Percentiles rank a stretch among this genome's conserved stretches.
phyloP scores from a whole-genome alignment of 179 eudicot genomes.

The Dionaea muscipula region DNA sequence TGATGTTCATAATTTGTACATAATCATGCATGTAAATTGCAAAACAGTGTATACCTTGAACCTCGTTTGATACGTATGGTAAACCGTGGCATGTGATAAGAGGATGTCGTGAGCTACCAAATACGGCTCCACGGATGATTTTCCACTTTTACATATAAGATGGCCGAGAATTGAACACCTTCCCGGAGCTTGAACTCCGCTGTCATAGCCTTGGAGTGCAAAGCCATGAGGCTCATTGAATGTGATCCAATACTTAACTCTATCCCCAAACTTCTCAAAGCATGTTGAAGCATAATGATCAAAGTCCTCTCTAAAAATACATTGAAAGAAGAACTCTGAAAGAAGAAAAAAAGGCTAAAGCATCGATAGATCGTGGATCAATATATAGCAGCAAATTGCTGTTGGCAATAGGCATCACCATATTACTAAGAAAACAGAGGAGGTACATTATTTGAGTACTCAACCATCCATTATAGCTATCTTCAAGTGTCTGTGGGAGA shows the following conservation, averaged over 20 bases:
- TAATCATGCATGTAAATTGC: neutral
- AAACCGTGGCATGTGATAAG: conserved; percentile 67
- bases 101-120: conserved; percentile 78
- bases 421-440: neutral
- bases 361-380: too few species aligned
- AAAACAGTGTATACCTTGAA: conserved; percentile 50
- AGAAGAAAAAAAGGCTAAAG: too few species aligned
- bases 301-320: conserved; percentile 52
- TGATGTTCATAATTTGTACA: too few species aligned
- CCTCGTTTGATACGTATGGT: conserved; percentile 41
- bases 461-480: conserved; percentile 69
- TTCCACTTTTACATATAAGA: conserved; percentile 55
- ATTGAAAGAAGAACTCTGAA: too few species aligned
- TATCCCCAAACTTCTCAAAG: conserved; percentile 75
- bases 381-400: too few species aligned
- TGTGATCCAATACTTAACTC: conserved; percentile 92
- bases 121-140: conserved; percentile 71
- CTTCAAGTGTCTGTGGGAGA: conserved; percentile 89
- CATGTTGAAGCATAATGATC: conserved; percentile 65
- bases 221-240: conserved; percentile 86
- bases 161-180: conserved; percentile 78
- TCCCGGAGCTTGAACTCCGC: conserved; percentile 90
- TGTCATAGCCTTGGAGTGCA: conserved; percentile 68
- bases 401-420: neutral
- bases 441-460: conserved; percentile 64